A percentile compares a stretch with the other conserved stretches of the same genome.
Evolutionary conservation across 495 filamentous ascomycete species (phyloP).

Genomic region (Gamarada debralockiae): DNA sequence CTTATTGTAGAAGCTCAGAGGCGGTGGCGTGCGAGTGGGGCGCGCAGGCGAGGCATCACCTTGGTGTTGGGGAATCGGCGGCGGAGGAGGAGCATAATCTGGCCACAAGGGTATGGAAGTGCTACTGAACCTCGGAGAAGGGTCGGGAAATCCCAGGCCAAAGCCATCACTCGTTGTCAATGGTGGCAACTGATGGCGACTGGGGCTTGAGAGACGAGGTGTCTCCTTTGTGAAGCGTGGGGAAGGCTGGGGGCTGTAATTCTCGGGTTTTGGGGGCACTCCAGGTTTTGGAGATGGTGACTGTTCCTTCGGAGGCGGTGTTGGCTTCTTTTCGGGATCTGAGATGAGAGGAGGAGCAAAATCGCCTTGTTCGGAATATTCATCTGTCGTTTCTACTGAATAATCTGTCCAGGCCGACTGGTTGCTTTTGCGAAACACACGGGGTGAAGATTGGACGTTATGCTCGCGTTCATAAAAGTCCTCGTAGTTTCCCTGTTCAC

Average conservation of each 20-base stretch:
- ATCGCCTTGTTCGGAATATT: slow-evolving; percentile 18
- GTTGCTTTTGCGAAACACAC: slow-evolving; percentile 40
- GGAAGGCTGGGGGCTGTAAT: slow-evolving; percentile 21
- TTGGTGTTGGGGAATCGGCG: slow-evolving; percentile 19
- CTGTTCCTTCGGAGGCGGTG: slow-evolving; percentile 29
- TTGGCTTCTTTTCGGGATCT: slow-evolving; percentile 20
- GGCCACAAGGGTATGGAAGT: slow-evolving; percentile 24
- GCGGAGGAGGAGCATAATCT: slow-evolving; percentile 33
- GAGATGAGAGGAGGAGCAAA: not conserved
- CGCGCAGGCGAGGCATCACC: slow-evolving; percentile 14
- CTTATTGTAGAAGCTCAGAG: slow-evolving; percentile 34
- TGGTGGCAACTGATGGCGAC: slow-evolving; percentile 10
- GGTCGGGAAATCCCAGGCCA: not conserved
- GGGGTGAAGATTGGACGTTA: slow-evolving; percentile 14
- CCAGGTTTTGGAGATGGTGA: not conserved
- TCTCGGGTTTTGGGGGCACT: slow-evolving; percentile 18
- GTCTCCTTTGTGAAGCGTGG: not conserved
- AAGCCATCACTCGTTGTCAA: slow-evolving; percentile 15
- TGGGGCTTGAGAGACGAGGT: slow-evolving; percentile 1
- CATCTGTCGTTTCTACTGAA: slow-evolving; percentile 41
- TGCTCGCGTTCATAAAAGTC: slow-evolving; percentile 17
- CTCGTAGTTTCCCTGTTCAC: slow-evolving; percentile 19
- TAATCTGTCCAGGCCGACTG: slow-evolving; percentile 54
- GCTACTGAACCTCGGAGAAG: not conserved
- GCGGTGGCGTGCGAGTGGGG: slow-evolving; percentile 25